Evolutionary conservation across 176 grass and related monocot genomes (phyloP), one percentile per base, ranked within the genome.

Genomic region (Bonia amplexicaulis): DNA sequence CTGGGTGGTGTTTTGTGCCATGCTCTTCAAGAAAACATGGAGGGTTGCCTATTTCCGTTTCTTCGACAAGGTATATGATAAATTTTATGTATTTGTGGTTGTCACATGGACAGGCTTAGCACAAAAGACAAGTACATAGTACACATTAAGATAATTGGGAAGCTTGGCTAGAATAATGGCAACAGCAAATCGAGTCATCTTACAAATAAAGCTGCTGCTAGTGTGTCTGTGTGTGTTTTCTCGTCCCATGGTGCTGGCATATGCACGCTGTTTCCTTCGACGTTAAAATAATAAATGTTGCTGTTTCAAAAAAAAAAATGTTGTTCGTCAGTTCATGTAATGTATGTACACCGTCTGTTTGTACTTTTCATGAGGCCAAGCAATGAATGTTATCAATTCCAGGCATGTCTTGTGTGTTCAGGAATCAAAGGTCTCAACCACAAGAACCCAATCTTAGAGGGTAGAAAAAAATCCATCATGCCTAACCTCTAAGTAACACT

Each of bases 1-100:
- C 41, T 88, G 73, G 80, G 45, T 37, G 47, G 57, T 83, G 25
- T 78, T 80, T 26, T 72, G 61, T 6, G 31, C 66, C 37, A 45
- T 88, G 2, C 70, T 83, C 9, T 78, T 88, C 66, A 42, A 29
- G 29, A 77, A 82, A 44, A 12, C 11, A 19, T 88, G 80, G 86
- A 83, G 71, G 33, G 47, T 72, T 64, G 79, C 73, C 33, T 83
- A 71, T 60, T 78, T 88, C 46, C 73, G 8, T 9, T 33, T 71
- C 0, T 49, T 76, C 35, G 71, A 83, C 44, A 61, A 76, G 31
- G 17, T 82, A 3, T 86, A 46, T 3, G 3, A 33, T 0, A 33
- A 33, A 33, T 3, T 0, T 33, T 33, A 33, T 58, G 65, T 80
- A 16, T 45, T 71, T 12, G 44, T 45, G 0, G 5, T 25, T 69